These are phyloP conservation scores for Tetrapisispora fleetii DNA, from an alignment of 805 yeast genomes.

Conservation along the genomic window DNA sequence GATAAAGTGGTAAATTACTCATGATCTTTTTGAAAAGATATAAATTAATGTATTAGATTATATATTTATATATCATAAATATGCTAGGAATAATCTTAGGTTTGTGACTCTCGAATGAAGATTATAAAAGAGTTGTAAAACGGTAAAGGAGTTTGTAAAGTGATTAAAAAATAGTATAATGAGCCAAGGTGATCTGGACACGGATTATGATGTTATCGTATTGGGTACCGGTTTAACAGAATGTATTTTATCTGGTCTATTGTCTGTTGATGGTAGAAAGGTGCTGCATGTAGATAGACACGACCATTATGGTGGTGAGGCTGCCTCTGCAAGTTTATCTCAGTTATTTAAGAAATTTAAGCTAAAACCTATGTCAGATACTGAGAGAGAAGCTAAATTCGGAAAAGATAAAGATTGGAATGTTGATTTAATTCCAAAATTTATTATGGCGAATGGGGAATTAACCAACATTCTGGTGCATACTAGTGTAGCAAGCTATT, in stretches of 20 bases:
- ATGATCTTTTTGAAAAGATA: too few species aligned
- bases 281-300: constrained; percentile 94
- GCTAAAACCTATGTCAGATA: constrained; percentile 60
- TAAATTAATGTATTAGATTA: too few species aligned
- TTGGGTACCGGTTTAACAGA: constrained; percentile 94
- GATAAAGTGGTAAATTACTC: neutral
- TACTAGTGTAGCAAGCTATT: constrained; percentile 90
- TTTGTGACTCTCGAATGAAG: neutral
- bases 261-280: constrained; percentile 95
- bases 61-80: too few species aligned
- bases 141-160: neutral
- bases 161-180: neutral
- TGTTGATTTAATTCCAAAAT: constrained; percentile 93
- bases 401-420: constrained; percentile 98
- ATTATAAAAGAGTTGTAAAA: neutral
- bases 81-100: too few species aligned
- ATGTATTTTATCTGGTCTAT: constrained; percentile 85
- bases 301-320: constrained; percentile 91
- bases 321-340: constrained; percentile 69
- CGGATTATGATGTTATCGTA: constrained; percentile 92
- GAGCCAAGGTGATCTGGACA: constrained; percentile 56
- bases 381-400: constrained; percentile 52
- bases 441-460: constrained; percentile 96
- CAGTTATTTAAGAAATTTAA: constrained; percentile 77
- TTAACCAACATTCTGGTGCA: constrained; percentile 90